A percentile compares a stretch with the other conserved stretches of the same genome.
phyloP scores from a whole-genome alignment of 116 monocot species.

The Cymodocea nodosa region DNA sequence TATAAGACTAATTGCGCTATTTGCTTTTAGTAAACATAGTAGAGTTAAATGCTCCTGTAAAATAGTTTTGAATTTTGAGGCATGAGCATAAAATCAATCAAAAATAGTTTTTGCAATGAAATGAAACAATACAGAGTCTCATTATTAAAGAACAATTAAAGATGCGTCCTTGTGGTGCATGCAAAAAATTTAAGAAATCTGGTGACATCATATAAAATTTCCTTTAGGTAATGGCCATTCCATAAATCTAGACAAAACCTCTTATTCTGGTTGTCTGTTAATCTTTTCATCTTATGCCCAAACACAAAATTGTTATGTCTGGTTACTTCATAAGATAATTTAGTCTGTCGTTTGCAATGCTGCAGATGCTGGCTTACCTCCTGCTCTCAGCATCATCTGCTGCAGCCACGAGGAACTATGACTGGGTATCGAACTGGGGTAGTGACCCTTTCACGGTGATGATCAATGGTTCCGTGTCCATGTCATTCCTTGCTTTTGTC shows the following conservation, averaged over 20 bases:
- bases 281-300: background rate
- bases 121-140: too few species aligned
- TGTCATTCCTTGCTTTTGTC: conserved; percentile 72
- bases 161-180: background rate
- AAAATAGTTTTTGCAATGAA: too few species aligned
- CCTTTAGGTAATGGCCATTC: background rate
- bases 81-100: too few species aligned
- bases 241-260: background rate
- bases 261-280: background rate
- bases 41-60: too few species aligned
- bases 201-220: background rate
- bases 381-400: conserved; percentile 68
- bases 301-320: background rate
- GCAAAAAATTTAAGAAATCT: background rate
- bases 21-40: too few species aligned
- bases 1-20: too few species aligned
- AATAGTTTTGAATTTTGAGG: too few species aligned
- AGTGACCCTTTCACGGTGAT: conserved; percentile 55
- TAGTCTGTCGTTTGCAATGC: background rate
- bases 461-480: conserved; percentile 42
- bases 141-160: too few species aligned
- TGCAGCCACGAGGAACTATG: conserved; percentile 44
- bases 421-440: conserved; percentile 66
- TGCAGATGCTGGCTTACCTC: conserved; percentile 76
- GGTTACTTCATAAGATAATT: background rate